Evolutionary conservation across 768 basidiomycete species (phyloP), one percentile per base, ranked within the genome.

Genomic region (Paxillus rubicundulus): DNA sequence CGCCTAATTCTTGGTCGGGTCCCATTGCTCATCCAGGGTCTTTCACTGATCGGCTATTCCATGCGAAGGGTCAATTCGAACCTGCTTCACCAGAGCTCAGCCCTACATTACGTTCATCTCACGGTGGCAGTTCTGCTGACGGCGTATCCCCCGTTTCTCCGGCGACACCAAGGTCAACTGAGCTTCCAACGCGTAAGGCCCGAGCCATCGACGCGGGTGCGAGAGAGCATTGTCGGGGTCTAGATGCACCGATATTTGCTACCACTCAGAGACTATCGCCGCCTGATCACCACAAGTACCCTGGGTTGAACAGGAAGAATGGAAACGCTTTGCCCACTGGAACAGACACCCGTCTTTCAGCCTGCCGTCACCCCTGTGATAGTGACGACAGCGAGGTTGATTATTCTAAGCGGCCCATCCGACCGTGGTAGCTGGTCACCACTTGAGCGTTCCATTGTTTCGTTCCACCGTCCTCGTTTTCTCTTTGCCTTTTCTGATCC

Each of bases 71-170:
- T 38, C 48, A 40, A 24, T 48, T 56, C 20, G 68, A 69, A n/a
- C 50, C 54, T 17, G 52, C 55, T 18, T 49, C 61, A 1, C 63
- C 53, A n/a, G 60, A 61, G 21, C 59, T 61, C 38, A 63, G 54
- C 41, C 54, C 59, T 38, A 50, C 47, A 52, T 63, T 46, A 53
- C 70, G 41, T 73, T 77, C 61, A 59, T 68, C 54, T 71, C 73
- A 74, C 53, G 76, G 75, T 45, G 74, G 71, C 20, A 70, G 72
- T 57, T 81, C 82, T 1, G 75, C 73, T 1, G 77, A 78, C 21
- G 77, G 74, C 45, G 69, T 76, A 4, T 84, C 82, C 10, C 81
- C 82, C 5, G 69, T 79, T 21, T 63, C 58, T 10, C 82, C 82
- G 9, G 71, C 72, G 3, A 83, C 82, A 9, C 81, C 82, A 36